These are phyloP conservation scores for Sporopachydermia lactativora DNA, from an alignment of 805 yeast genomes.

Conservation along the genomic window DNA sequence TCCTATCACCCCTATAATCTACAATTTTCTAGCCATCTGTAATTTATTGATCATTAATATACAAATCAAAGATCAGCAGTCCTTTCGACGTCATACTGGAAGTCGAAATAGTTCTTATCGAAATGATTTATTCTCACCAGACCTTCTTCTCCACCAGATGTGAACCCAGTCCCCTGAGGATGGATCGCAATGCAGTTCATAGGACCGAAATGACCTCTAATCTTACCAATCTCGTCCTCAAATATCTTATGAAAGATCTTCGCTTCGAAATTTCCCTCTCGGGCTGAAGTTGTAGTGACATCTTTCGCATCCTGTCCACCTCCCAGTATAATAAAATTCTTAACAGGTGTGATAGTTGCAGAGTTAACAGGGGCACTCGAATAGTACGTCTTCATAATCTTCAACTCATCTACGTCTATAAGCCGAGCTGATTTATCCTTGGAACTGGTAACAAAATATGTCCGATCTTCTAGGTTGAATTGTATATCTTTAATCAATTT, in stretches of 20 bases:
- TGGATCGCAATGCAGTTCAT: conserved; percentile 86
- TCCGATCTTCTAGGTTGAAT: conserved; percentile 58
- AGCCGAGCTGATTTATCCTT: conserved; percentile 79
- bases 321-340: conserved; percentile 85
- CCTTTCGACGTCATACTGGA: conserved; percentile 82
- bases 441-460: conserved; percentile 86
- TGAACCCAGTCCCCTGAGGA: conserved; percentile 85
- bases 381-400: conserved; percentile 55
- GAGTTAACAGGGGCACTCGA: conserved; percentile 93
- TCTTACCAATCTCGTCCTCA: conserved; percentile 92
- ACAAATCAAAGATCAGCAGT: conserved; percentile 33
- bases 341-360: conserved; percentile 86
- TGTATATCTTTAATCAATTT: conserved; percentile 78
- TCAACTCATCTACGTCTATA: conserved; percentile 63
- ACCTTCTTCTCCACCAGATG: conserved; percentile 99
- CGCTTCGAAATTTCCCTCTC: conserved; percentile 95
- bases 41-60: neutral
- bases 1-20: too few relatives aligned
- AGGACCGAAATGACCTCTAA: conserved; percentile 98
- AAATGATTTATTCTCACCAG: conserved; percentile 86
- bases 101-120: conserved; percentile 86
- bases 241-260: conserved; percentile 91
- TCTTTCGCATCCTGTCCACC: conserved; percentile 99
- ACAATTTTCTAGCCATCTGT: neutral
- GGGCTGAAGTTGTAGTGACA: conserved; percentile 90